Conservation (phyloP, 2,329 filamentous ascomycete species). For the Xylaria polymorpha region DNA sequence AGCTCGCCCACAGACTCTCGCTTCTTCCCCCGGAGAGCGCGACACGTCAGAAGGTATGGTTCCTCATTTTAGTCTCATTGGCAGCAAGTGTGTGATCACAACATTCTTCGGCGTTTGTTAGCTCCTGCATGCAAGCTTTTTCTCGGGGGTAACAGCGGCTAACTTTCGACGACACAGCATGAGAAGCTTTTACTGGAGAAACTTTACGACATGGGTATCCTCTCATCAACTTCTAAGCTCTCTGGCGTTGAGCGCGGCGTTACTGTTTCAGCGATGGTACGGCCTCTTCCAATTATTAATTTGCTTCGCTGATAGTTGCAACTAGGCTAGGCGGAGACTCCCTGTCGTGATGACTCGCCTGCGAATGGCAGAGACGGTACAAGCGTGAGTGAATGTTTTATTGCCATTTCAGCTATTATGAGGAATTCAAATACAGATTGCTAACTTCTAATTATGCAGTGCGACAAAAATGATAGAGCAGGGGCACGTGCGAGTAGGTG, state of each 20-base stretch:
- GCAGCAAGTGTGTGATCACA: neutral
- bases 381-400: slow-evolving; percentile 58
- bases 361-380: slow-evolving; percentile 89
- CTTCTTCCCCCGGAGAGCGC: slow-evolving; percentile 83
- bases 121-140: neutral
- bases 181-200: slow-evolving; percentile 91
- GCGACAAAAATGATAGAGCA: slow-evolving; percentile 92
- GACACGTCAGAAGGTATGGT: slow-evolving; percentile 71
- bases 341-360: slow-evolving; percentile 91
- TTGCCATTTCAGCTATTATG: neutral
- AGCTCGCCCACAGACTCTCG: slow-evolving; percentile 88
- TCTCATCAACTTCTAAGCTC: slow-evolving; percentile 80
- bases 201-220: slow-evolving; percentile 89
- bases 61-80: neutral
- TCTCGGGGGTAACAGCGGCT: neutral
- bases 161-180: slow-evolving; percentile 56
- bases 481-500: slow-evolving; percentile 91
- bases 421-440: neutral
- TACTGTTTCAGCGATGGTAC: slow-evolving; percentile 82
- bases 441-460: slow-evolving; percentile 20
- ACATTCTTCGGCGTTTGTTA: neutral
- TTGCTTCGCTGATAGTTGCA: slow-evolving; percentile 16
- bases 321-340: slow-evolving; percentile 75
- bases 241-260: slow-evolving; percentile 84
- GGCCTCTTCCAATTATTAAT: too few relatives aligned